Evolutionary conservation across 495 filamentous ascomycete genomes (phyloP), one percentile per base, ranked within the genome.

Genomic region (Talaromyces adpressus): DNA sequence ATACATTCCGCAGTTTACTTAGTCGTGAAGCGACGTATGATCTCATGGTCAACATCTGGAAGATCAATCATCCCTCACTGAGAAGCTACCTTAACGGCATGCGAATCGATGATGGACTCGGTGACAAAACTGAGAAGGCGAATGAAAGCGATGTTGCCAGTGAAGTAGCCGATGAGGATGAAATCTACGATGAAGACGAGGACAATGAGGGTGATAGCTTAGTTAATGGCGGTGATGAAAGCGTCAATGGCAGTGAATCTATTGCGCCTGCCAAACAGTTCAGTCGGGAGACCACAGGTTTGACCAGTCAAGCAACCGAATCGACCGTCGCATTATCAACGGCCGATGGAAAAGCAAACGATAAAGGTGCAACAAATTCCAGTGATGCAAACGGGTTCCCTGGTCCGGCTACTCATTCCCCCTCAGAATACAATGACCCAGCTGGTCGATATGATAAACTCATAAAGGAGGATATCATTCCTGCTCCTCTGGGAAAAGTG

Each of bases 1-100:
- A 98, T 69, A 86, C 94, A 5, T 98, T 99, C 74, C 91, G 95
- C 36, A 97, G 93, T 77, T 88, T 99, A 63, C 86, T 96, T 16
- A 93, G 90, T 67, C 85, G 94, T 66, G 94, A 99, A 75, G 91
- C 93, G 4, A 98, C 94, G 0, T 99, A 98, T 73, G 94, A 98
- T 70, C 80, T 99, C 23, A 89, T 99, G 73, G 89, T 98, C 70
- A 92, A 92, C 57, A 97, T 99, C 62, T 99, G 94, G 94, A 97
- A 96, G 69, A 88, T 97, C 47, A 93, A 90, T 34, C 94, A 98
- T 70, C 93, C 95, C 6, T 87, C 89, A 65, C 73, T 99, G 18
- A 89, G 92, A 70, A 93, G 90, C 71, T 92, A 91, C 32, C 79
- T 92, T 6, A 96, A 96, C 65, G 93, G 94, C 8, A 92, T 93